Evolutionary conservation across 73 alveolate species (phyloP).

Genomic region (Diophrys sp.): DNA sequence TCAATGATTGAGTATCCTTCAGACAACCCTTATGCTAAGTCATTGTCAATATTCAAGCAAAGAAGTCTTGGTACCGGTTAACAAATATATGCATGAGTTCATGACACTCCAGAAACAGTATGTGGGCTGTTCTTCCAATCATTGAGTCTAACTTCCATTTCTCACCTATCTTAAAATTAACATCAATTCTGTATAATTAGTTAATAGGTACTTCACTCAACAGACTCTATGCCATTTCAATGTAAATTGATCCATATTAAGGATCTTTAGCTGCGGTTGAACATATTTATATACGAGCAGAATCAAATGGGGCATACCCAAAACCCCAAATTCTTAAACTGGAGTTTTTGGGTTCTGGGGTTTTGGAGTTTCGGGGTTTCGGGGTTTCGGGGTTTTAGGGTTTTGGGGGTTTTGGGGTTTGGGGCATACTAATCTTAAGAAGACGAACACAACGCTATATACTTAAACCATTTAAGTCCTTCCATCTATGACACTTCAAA

Average conservation of each 20-base stretch:
- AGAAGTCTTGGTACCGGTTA: conserved; percentile 71
- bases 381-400: too few species aligned
- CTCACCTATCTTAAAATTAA: conserved; percentile 89
- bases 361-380: too few species aligned
- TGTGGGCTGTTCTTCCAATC: conserved; percentile 99
- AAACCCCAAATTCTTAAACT: too few species aligned
- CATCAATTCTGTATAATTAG: conserved; percentile 73
- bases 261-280: conserved; percentile 17
- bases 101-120: conserved; percentile 95
- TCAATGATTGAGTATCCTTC: too few species aligned
- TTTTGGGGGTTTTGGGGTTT: too few species aligned
- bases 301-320: conserved; percentile 82
- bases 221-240: conserved; percentile 32
- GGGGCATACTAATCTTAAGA: conserved; percentile 78
- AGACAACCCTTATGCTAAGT: too few species aligned
- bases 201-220: conserved; percentile 7
- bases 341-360: too few species aligned
- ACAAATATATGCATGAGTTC: conserved; percentile 78
- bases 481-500: conserved; percentile 59
- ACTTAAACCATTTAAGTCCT: conserved; percentile 78
- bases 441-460: conserved; percentile 59
- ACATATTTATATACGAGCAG: conserved; percentile 65
- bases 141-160: conserved; percentile 90
- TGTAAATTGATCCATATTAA: conserved; percentile 14
- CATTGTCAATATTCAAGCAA: conserved; percentile 14